Evolutionary conservation across 495 filamentous ascomycete species (phyloP), one percentile per base, ranked within the genome.

Genomic region (Penicillium pancosmium): DNA sequence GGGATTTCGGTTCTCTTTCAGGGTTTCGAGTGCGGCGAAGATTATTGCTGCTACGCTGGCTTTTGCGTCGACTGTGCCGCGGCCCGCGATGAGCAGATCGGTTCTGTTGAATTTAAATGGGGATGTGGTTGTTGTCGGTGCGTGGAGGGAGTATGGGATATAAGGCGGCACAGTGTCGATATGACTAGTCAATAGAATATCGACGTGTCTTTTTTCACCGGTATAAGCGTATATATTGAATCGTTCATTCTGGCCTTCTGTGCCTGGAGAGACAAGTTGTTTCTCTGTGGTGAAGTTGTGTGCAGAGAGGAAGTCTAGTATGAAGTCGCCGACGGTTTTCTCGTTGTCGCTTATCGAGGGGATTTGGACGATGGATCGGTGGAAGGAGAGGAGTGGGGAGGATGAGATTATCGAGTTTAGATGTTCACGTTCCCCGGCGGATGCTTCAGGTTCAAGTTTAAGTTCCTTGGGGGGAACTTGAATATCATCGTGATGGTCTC

Each of bases 141-240:
- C 23, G 23, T 23, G 23, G 2, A 84, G 40, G 15, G 11, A 7
- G 40, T 44, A 44, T 3, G 40, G 40, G 11, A 10, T 13, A 15
- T 44, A 44, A 8, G 40, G 40, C 7, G 40, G 40, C 1, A 44
- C 40, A 10, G n/a, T 15, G 16, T 44, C 40, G n/a, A 44, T 44
- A 7, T 44, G 40, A 15, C 40, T 44, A 7, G 40, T 13, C 7
- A 44, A 15, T 13, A 10, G n/a, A 15, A 44, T 44, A 10, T 16
- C n/a, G 7, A 15, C n/a, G 11, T 44, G 11, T 44, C 40, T 19
- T 16, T 3, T 44, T n/a, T 44, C 40, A 7, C 40, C 40, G 7
- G 7, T n/a, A 6, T 44, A 44, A n/a, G 40, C 40, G 7, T 13
- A 18, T 7, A 44, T 18, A 18, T 44, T 44, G 40, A n/a, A 44